Base-by-base conservation (phyloP, 768 basidiomycete genomes). In the Trametes elegans region DNA sequence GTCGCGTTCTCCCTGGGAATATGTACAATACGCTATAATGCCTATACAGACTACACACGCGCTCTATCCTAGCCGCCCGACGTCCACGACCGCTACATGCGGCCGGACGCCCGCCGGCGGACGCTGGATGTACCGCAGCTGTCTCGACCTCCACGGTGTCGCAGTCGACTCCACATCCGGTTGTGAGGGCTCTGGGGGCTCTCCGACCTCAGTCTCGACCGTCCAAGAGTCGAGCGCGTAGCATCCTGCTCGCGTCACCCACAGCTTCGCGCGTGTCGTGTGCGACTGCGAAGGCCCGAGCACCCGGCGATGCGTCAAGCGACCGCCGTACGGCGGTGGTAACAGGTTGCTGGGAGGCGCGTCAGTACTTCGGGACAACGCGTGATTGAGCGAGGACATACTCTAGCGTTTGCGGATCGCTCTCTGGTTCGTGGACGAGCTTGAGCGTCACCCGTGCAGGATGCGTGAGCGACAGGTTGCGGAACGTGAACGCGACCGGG, bases 401-500 rank as follows among this genome's bases (percentile, higher is more conserved):
- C 55, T 31, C 28, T 6, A 42, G 18, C n/a, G n/a, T n/a, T n/a
- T n/a, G n/a, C 13, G 29, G 35, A 16, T 46, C 42, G 21, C 46
- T 13, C 2, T 26, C 35, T 13, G 44, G 6, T 5, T 43, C 44
- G 31, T 55, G 57, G 32, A 69, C 63, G 7, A 90, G 65, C 56
- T 71, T 79, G 13, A 93, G 69, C 34, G 79, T 72, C 61, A 81
- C 90, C 39, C 80, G 76, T n/a, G 76, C 76, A 16, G 79, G 68
- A 47, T 83, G 76, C 1, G 84, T 82, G 35, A 82, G 70, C 0
- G 93, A 96, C 59, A 84, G 78, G 65, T 95, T 96, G 26, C 81
- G 79, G 26, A 96, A 57, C 14, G 70, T 71, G 58, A 94, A 79
- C 7, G 73, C 65, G 13, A 88, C 72, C 1, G 80, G 76, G 8